These are phyloP conservation scores for Cryptomeria japonica DNA, from an alignment of 75 land plant genomes.

Conservation along the genomic window DNA sequence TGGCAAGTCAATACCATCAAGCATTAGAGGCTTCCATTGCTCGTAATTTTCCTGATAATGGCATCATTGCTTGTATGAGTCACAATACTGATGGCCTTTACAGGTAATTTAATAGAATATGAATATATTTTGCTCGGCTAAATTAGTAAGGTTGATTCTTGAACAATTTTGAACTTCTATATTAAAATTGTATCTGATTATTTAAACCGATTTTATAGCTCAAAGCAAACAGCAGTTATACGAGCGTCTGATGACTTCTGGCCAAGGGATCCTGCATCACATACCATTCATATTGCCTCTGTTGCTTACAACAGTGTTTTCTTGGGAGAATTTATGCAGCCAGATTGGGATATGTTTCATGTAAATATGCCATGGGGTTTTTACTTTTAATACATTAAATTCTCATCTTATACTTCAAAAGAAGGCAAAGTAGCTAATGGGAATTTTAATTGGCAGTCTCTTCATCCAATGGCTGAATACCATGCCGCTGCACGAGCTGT, in stretches of 20 bases:
- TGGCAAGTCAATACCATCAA: constrained; percentile 73
- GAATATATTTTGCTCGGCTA: neutral
- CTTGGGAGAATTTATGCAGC: constrained; percentile 93
- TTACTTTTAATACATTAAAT: neutral
- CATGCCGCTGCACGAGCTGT: constrained; percentile 89
- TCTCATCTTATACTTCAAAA: neutral
- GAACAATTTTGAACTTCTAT: neutral
- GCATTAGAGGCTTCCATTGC: constrained; percentile 88
- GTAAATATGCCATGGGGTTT: constrained; percentile 31
- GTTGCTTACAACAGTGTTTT: constrained; percentile 88
- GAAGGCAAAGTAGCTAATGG: constrained; percentile 2
- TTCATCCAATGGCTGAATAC: constrained; percentile 88
- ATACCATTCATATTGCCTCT: constrained; percentile 89
- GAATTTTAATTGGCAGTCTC: constrained; percentile 44
- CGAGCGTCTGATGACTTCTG: constrained; percentile 92
- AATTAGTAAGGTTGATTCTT: neutral
- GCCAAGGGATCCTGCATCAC: constrained; percentile 87
- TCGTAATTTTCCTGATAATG: constrained; percentile 81
- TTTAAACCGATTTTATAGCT: constrained; percentile 28
- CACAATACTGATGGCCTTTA: constrained; percentile 92
- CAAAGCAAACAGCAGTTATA: constrained; percentile 69
- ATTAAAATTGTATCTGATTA: neutral
- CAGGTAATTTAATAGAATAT: constrained; percentile 44
- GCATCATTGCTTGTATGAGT: constrained; percentile 93
- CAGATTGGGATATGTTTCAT: constrained; percentile 98